Base-by-base conservation (phyloP, 805 yeast genomes). In the Teunomyces gatunensis region DNA sequence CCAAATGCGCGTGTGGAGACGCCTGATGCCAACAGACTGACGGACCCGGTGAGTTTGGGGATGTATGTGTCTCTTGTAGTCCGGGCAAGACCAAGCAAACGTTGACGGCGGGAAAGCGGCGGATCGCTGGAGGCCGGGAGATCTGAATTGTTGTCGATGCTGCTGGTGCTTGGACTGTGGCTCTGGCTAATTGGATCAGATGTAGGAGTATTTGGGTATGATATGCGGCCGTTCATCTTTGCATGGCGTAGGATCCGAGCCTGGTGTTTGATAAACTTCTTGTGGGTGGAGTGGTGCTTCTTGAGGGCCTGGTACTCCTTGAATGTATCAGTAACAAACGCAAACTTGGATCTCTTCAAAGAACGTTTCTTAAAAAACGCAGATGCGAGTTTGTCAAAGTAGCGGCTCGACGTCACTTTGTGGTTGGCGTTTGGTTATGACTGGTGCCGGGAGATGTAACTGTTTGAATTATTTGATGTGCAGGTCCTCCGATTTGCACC, bases 1-100 rank as follows among this genome's bases (percentile, higher is more conserved):
- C 49, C 51, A 25, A 66, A 56, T 18, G 69, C 62, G 46, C 67
- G 54, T 3, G 57, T 48, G 1, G 73, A 67, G 2, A 77, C 80
- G 13, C 77, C 81, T 1, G 71, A 52, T 1, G 84, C 81, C 32
- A 74, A 57, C 53, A 69, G 81, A 1, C 79, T 57, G 20, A 81
- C 72, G 0, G 81, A 71, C 12, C 73, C 73, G 1, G 81, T 66
- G 21, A 79, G 45, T 5, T 71, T 66, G 4, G 85, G 85, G n/a
- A 81, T 71, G 54, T 81, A 81, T 1, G 74, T 73, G 50, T 81
- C 84, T 54, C 80, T 71, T 7, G 86, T 80, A 4, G 78, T 74
- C 49, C 69, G 76, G 49, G 84, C 77, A 36, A 81, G 59, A 18
- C 81, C 83, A 34, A 68, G 56, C 23, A 82, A 56, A 35, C 78